Percentiles rank a stretch among this genome's conserved stretches.
Conservation (phyloP, 192 early-diverging fungal genomes). For the Helicostylum pulchrum region DNA sequence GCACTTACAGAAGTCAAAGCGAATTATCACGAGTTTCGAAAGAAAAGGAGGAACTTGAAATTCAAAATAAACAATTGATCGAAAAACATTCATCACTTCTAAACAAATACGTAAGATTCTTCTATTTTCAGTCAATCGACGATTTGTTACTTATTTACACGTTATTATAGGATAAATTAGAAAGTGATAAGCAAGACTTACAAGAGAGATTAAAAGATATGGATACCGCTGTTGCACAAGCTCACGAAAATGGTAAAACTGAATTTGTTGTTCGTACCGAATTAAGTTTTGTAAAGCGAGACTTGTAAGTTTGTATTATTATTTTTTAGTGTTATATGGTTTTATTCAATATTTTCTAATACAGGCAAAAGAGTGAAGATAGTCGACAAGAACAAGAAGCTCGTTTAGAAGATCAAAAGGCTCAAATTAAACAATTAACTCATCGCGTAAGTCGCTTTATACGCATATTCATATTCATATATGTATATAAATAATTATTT, state of each 20-base stretch:
- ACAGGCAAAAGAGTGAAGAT: conserved; percentile 75
- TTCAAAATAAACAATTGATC: conserved; percentile 42
- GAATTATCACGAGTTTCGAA: conserved; percentile 46
- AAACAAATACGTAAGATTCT: conserved; percentile 38
- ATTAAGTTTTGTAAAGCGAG: conserved; percentile 81
- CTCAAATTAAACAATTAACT: conserved; percentile 63
- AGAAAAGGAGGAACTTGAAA: conserved; percentile 64
- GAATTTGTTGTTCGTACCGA: conserved; percentile 85
- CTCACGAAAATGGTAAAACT: conserved; percentile 71
- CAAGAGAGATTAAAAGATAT: conserved; percentile 72
- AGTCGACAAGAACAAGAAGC: conserved; percentile 67
- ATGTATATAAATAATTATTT: not conserved
- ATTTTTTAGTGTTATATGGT: not conserved
- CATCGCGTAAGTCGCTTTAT: conserved; percentile 41
- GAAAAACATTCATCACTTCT: conserved; percentile 52
- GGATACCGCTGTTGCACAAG: conserved; percentile 67
- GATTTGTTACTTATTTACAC: not conserved
- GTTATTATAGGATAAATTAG: conserved; percentile 63
- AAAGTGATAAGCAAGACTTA: conserved; percentile 69
- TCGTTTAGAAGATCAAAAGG: conserved; percentile 55
- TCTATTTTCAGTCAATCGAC: too few species aligned
- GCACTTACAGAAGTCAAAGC: conserved; percentile 28
- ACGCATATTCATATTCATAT: too few species aligned
- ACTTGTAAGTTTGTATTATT: conserved; percentile 55
- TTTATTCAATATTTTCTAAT: not conserved